Conservation (phyloP, 441 rosid species). For the Theobroma grandiflorum region DNA sequence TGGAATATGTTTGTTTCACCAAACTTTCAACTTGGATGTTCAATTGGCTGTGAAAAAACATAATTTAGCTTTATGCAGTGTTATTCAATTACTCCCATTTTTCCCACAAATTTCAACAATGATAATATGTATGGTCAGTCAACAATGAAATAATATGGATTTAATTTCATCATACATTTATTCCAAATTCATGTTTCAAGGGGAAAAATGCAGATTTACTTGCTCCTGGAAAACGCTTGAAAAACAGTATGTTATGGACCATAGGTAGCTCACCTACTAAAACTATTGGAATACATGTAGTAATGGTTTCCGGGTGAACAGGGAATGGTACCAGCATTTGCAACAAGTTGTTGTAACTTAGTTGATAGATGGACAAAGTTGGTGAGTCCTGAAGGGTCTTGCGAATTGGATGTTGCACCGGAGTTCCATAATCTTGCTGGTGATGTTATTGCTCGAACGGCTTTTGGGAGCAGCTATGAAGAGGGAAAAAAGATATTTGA, state of each 20-base stretch:
- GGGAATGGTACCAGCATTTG: conserved; percentile 46
- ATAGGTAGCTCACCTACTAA: background rate
- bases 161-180: no score
- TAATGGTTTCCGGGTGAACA: background rate
- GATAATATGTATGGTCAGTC: no score
- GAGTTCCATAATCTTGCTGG: conserved; percentile 37
- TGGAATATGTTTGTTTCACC: background rate
- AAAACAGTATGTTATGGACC: background rate
- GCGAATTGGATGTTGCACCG: conserved; percentile 48
- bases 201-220: background rate
- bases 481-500: conserved; percentile 53
- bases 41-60: background rate
- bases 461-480: conserved; percentile 58
- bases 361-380: conserved; percentile 45
- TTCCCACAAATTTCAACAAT: background rate
- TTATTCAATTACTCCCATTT: background rate
- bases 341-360: conserved; percentile 39
- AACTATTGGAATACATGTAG: background rate
- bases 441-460: conserved; percentile 52
- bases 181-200: no score
- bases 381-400: conserved; percentile 22
- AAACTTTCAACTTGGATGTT: background rate
- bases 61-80: no score
- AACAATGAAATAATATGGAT: background rate
- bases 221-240: background rate